phyloP scores from a whole-genome alignment of 2,329 filamentous ascomycete species.

The Volutella citrinella region DNA sequence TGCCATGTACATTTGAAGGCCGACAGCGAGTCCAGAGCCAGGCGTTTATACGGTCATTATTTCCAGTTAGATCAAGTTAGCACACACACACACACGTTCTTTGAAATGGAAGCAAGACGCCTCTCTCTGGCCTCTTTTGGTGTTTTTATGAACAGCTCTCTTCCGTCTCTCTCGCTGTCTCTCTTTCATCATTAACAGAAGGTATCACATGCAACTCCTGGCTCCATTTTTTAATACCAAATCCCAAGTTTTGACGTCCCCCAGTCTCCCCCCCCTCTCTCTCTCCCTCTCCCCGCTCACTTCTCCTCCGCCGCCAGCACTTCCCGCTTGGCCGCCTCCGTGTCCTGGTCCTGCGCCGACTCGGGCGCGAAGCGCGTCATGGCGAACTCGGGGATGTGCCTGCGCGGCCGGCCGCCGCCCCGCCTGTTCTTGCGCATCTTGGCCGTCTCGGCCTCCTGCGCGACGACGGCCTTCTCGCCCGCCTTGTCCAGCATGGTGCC shows the following conservation, averaged over 20 bases:
- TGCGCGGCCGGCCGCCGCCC: conserved; percentile 27
- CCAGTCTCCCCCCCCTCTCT: conserved; percentile 18
- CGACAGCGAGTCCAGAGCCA: too few relatives aligned
- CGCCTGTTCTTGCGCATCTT: conserved; percentile 35
- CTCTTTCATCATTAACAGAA: conserved; percentile 24
- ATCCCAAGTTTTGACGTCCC: too few relatives aligned
- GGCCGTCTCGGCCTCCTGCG: conserved; percentile 42
- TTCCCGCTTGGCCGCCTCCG: conserved; percentile 20
- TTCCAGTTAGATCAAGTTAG: conserved; percentile 1
- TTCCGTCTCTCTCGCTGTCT: conserved; percentile 19
- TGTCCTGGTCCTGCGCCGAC: conserved; percentile 33
- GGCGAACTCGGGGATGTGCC: conserved; percentile 49
- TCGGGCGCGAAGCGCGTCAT: conserved; percentile 54
- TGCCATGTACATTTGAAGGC: too few relatives aligned
- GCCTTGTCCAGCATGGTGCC: conserved; percentile 76
- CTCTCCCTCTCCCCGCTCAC: conserved; percentile 17
- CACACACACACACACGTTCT: conserved; percentile 9
- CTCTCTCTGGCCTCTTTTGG: too few relatives aligned
- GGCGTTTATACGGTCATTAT: conserved; percentile 6
- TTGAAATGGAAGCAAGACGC: conserved; percentile 16
- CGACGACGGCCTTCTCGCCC: conserved; percentile 58
- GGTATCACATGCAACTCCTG: conserved; percentile 29
- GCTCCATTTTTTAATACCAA: too few relatives aligned
- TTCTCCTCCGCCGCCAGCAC: conserved; percentile 22
- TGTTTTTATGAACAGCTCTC: too few relatives aligned